Base-by-base conservation (phyloP, 352 stramenopile species). In the Aphanomyces astaci region DNA sequence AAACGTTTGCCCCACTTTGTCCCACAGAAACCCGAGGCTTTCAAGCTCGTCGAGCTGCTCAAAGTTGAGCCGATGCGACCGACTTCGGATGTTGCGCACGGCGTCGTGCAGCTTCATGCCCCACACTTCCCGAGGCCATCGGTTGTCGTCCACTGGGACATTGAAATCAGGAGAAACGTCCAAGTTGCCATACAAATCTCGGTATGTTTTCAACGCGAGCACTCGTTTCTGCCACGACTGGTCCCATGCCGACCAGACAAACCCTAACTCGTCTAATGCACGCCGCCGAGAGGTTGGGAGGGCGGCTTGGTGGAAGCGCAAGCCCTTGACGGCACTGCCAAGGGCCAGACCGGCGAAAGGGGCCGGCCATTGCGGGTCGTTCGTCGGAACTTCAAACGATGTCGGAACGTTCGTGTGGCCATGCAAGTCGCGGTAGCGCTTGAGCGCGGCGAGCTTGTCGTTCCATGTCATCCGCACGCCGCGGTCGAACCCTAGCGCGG, bases 81-180 rank as follows among this genome's bases (percentile, higher is more conserved):
- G 60, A 17, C 36, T 31, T 52, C 82, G 76, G 72, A 83, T 95
- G 22, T 86, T 87, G 66, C 90, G 81, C 3, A 94, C 84, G 7
- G 76, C 66, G 27, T 77, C 71, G 25, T 88, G 86, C 9, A 97
- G 75, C 32, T 81, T 69, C 43, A 95, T 81, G 5, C 86, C 89
- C 80, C 87, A 93, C 4, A 79, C 82, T 15, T 87, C 75, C 39
- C 89, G 70, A 4, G 89, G 85, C 90, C 91, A 98, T 28, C 77
- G 71, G 1, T 76, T 45, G 28, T 87, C 78, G 43, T 86, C 76
- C 30, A 74, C 66, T 0, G 94, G 91, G 1, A 98, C 87, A 17
- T 88, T 82, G 75, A 97, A 98, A 24, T 85, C 82, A 55, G 92
- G 80, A 27, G 92, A 88, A 4, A 98, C 89, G 33, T 90, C 72